A percentile compares a stretch with the other conserved stretches of the same genome.
phyloP scores from a whole-genome alignment of 176 grass and related monocot species.

The Dactylis glomerata region DNA sequence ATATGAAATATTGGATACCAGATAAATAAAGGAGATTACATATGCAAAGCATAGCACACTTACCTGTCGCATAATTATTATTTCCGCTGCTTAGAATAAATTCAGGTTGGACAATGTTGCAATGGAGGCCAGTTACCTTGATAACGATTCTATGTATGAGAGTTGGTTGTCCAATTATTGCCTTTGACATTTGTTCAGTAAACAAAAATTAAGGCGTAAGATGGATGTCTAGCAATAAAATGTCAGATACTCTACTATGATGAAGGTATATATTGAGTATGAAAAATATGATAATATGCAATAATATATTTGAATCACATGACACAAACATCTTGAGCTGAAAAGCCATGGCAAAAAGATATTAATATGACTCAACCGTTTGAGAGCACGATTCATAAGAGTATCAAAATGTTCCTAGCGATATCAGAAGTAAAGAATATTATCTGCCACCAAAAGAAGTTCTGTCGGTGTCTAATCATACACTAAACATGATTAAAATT shows the following conservation, averaged over 20 bases:
- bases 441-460: constrained; percentile 85
- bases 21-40: too few species aligned
- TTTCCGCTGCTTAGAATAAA: constrained; percentile 91
- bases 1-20: not conserved
- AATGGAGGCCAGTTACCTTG: too few species aligned
- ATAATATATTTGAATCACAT: not conserved
- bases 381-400: not conserved
- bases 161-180: constrained; percentile 54
- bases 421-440: constrained; percentile 76
- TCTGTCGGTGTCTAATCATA: constrained; percentile 67
- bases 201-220: not conserved
- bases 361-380: not conserved
- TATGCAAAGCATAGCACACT: constrained; percentile 29
- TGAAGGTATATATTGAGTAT: not conserved
- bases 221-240: not conserved
- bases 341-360: constrained; percentile 7
- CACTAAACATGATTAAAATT: too few species aligned
- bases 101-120: constrained; percentile 72
- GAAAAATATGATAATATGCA: not conserved
- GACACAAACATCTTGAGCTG: not conserved
- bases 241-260: not conserved
- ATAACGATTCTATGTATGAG: too few species aligned
- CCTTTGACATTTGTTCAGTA: constrained; percentile 70
- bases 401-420: not conserved
- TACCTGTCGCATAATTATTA: constrained; percentile 90